A percentile compares a stretch with the other conserved stretches of the same genome.
phyloP scores from a whole-genome alignment of 2,329 filamentous ascomycete species.

The Septoria petroselini region DNA sequence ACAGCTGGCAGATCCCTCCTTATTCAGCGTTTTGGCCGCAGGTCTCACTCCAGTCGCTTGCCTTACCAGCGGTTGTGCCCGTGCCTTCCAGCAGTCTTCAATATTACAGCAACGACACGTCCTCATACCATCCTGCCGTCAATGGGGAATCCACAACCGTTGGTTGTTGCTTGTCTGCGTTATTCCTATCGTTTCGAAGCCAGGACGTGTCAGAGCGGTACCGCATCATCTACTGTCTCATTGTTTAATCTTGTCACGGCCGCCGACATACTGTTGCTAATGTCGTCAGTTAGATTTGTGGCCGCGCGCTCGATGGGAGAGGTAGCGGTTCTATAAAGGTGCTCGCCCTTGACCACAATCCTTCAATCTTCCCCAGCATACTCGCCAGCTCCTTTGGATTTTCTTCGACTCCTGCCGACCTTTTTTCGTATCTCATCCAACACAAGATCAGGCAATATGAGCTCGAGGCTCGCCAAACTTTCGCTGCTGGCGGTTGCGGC shows the following conservation, averaged over 20 bases:
- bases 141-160: slow-evolving; percentile 6
- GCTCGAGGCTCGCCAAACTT: slow-evolving; percentile 4
- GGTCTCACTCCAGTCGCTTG: not conserved
- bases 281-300: slow-evolving; percentile 1
- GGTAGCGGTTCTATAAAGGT: slow-evolving; percentile 9
- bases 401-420: not conserved
- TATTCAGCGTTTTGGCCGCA: not conserved
- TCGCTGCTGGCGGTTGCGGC: slow-evolving; percentile 6
- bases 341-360: not conserved
- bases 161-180: not conserved
- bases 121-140: not conserved
- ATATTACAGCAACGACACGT: not conserved
- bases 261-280: not conserved
- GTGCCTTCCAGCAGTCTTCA: slow-evolving; percentile 1
- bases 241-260: slow-evolving; percentile 7
- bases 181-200: not conserved
- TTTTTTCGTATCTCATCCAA: slow-evolving; percentile 6
- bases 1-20: not conserved
- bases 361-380: not conserved
- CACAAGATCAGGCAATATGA: slow-evolving; percentile 3
- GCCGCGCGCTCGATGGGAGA: not conserved
- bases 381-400: not conserved
- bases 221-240: slow-evolving; percentile 9
- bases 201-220: not conserved
- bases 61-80: not conserved